Base-by-base conservation (phyloP, 768 basidiomycete species). In the Symmetrospora coprosmae region DNA sequence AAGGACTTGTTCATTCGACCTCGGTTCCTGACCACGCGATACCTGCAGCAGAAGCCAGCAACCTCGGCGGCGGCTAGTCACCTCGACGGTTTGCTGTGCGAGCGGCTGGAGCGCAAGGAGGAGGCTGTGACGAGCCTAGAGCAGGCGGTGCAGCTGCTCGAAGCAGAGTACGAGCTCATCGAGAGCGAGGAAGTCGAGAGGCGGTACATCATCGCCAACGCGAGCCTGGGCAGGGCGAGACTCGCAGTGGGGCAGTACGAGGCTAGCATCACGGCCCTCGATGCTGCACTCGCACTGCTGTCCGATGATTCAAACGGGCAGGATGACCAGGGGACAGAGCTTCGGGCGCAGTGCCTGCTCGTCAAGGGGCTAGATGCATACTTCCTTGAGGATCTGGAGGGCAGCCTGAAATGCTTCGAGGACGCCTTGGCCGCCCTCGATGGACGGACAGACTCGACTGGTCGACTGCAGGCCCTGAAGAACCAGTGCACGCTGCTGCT, bases 161-260 rank as follows among this genome's bases (percentile, higher is more conserved):
- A 97, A 71, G 78, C 80, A 1, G 78, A 79, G 27, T 99, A 94
- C 73, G 94, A 99, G 71, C 81, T 84, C 52, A 80, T 79, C 14
- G 94, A 99, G 71, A 84, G 87, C 52, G 72, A 82, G 1, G 74
- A 76, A 23, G 80, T 87, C 11, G 94, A 96, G 72, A 74, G 76
- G 49, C 82, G 80, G 52, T 99, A 84, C 68, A 81, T 79, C 4
- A 80, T 89, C 37, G 86, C 90, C 0, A 85, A 90, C 64, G 75
- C 80, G 23, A 92, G 85, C 61, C 74, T 88, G 7, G 94, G 83
- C 0, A 81, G 94, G 9, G 71, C 92, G 25, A 78, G 80, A 19
- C 74, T 92, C n/a, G 76, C 82, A 0, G 68, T 76, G 2, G 73
- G 75, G 13, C 78, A 85, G 53, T 82, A 81, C 68, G 73, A 76